Evolutionary conservation across 108 stramenopile species (phyloP).

Genomic region (Hondaea fermentalgiana): DNA sequence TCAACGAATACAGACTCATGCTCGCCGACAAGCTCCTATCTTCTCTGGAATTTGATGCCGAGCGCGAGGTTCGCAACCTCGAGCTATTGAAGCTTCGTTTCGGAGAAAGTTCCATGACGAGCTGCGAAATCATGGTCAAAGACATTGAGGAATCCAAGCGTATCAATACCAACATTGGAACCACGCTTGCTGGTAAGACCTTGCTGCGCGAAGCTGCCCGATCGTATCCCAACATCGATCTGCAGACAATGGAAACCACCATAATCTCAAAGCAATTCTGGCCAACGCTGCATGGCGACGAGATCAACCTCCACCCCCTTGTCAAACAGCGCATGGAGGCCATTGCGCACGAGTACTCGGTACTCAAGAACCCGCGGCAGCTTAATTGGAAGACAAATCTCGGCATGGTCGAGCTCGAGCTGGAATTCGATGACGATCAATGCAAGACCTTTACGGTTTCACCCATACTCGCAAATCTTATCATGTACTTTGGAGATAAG

Average conservation of each 20-base stretch:
- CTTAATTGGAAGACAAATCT: constrained; percentile 74
- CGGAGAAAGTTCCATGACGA: constrained; percentile 76
- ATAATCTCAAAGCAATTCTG: constrained; percentile 90
- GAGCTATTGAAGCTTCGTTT: constrained; percentile 91
- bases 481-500: constrained; percentile 78
- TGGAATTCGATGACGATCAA: constrained; percentile 67
- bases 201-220: too few species aligned
- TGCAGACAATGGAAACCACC: constrained; percentile 59
- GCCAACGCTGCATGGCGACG: constrained; percentile 75
- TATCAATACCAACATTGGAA: constrained; percentile 65
- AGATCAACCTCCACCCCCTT: constrained; percentile 68
- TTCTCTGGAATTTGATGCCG: constrained; percentile 75
- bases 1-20: constrained; percentile 88
- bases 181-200: not conserved
- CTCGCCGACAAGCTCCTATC: constrained; percentile 84
- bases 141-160: constrained; percentile 93
- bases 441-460: constrained; percentile 68
- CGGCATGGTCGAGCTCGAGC: constrained; percentile 75
- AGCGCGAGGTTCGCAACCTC: constrained; percentile 79
- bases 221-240: not conserved
- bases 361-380: constrained; percentile 80
- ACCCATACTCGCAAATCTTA: constrained; percentile 76
- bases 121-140: constrained; percentile 95
- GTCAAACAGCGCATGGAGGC: constrained; percentile 57
- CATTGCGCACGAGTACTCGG: constrained; percentile 30